These are phyloP conservation scores for Pythium folliculosum DNA, from an alignment of 352 stramenopile species.

Conservation along the genomic window DNA sequence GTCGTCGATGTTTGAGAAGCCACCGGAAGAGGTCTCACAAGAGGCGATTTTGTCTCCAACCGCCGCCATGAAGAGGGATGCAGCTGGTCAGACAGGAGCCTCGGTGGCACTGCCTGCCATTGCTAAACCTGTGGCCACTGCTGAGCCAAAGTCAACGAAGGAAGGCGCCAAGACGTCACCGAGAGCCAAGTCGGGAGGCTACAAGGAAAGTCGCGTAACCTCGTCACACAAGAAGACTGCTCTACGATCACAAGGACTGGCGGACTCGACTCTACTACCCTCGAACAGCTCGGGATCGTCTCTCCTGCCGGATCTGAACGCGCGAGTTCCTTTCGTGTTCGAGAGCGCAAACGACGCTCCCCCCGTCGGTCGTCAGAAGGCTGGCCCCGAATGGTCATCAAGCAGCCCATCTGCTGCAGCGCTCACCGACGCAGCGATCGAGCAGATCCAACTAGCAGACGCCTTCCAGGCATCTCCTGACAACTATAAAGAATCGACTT, in stretches of 20 bases:
- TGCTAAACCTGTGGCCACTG: slow-evolving; percentile 1
- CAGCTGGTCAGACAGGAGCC: slow-evolving; percentile 1
- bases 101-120: slow-evolving; percentile 13
- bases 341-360: slow-evolving; percentile 12
- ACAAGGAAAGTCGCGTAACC: slow-evolving; percentile 39
- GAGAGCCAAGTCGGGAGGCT: slow-evolving; percentile 36
- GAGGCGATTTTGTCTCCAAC: slow-evolving; percentile 11
- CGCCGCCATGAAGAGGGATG: neutral
- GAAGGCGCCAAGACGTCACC: slow-evolving; percentile 20
- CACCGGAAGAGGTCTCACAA: neutral
- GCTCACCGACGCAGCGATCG: slow-evolving; percentile 17
- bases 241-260: slow-evolving; percentile 3
- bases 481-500: neutral
- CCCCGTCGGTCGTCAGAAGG: slow-evolving; percentile 4
- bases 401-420: neutral
- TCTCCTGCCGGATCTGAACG: slow-evolving; percentile 29
- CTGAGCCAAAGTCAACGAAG: slow-evolving; percentile 17
- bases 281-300: slow-evolving; percentile 6
- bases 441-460: slow-evolving; percentile 19
- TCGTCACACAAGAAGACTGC: slow-evolving; percentile 19
- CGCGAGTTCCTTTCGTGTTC: slow-evolving; percentile 32
- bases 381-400: neutral
- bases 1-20: slow-evolving; percentile 59
- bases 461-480: neutral
- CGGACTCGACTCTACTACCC: neutral